Percentiles rank a stretch among this genome's conserved stretches.
phyloP scores from a whole-genome alignment of 2,329 filamentous ascomycete genomes.

The Escovopsis sp. region DNA sequence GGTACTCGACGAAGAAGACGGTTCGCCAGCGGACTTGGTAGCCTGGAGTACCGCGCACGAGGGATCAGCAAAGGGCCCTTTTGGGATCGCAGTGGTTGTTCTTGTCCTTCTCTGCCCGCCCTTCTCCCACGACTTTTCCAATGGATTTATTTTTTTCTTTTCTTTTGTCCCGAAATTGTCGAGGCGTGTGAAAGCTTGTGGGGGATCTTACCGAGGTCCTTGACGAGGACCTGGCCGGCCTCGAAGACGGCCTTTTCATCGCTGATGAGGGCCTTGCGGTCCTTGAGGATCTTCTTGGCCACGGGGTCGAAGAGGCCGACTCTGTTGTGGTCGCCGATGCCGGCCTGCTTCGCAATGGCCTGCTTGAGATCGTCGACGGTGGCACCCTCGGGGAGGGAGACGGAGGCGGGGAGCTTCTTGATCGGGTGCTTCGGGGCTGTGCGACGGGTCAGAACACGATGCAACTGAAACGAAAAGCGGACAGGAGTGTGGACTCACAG shows the following conservation, averaged over 20 bases:
- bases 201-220: conserved; percentile 64
- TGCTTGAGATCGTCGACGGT: conserved; percentile 48
- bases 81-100: too few relatives aligned
- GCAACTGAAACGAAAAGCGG: too few relatives aligned
- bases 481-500: too few relatives aligned
- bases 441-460: background rate
- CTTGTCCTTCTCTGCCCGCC: too few relatives aligned
- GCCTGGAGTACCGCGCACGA: conserved; percentile 37
- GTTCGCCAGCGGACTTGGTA: conserved; percentile 84
- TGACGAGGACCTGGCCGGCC: conserved; percentile 57
- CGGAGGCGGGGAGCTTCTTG: conserved; percentile 36
- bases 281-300: conserved; percentile 48
- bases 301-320: conserved; percentile 46
- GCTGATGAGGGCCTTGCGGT: conserved; percentile 39
- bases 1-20: conserved; percentile 90
- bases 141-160: too few relatives aligned
- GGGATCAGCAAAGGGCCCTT: too few relatives aligned
- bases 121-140: too few relatives aligned
- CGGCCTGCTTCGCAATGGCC: conserved; percentile 34
- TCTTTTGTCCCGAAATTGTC: too few relatives aligned
- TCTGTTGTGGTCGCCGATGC: conserved; percentile 43
- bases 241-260: conserved; percentile 34
- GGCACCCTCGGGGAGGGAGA: conserved; percentile 34
- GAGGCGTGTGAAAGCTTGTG: too few relatives aligned
- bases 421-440: conserved; percentile 34